A percentile compares a stretch with the other conserved stretches of the same genome.
Evolutionary conservation across 2,329 filamentous ascomycete genomes (phyloP).

Genomic region (Venturia effusa): DNA sequence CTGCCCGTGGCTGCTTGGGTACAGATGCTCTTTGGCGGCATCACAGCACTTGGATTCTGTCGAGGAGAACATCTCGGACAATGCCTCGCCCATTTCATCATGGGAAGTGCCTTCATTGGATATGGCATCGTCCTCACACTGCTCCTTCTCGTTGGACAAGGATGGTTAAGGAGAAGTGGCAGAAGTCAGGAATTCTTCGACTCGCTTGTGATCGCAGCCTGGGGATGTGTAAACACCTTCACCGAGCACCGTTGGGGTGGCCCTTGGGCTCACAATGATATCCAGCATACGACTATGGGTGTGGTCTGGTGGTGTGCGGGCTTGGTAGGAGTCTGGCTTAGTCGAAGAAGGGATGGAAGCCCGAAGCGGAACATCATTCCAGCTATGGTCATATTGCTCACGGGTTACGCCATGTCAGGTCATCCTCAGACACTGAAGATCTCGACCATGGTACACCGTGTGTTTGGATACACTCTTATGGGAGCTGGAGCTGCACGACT

Average conservation of each 20-base stretch:
- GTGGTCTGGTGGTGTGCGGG: constrained; percentile 97
- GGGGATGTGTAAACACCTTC: constrained; percentile 97
- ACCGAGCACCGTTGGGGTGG: constrained; percentile 93
- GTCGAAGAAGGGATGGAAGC: constrained; percentile 66
- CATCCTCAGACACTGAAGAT: constrained; percentile 78
- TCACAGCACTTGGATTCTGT: constrained; percentile 86
- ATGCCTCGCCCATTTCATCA: constrained; percentile 94
- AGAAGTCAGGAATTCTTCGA: constrained; percentile 97
- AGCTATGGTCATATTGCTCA: constrained; percentile 80
- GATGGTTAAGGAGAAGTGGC: constrained; percentile 71
- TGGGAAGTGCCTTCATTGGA: constrained; percentile 92
- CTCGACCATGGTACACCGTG: constrained; percentile 75
- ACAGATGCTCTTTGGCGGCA: constrained; percentile 93
- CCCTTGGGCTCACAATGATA: constrained; percentile 82
- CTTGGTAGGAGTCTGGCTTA: constrained; percentile 84
- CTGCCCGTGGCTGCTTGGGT: constrained; percentile 83
- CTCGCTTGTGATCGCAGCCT: constrained; percentile 77
- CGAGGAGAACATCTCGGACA: constrained; percentile 84
- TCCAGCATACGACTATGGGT: constrained; percentile 99
- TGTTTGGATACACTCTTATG: constrained; percentile 96
- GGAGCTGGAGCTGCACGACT: constrained; percentile 72
- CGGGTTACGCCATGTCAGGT: constrained; percentile 89
- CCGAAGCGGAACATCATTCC: constrained; percentile 92
- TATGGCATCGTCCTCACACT: constrained; percentile 86
- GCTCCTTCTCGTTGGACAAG: constrained; percentile 75